Percentiles rank a stretch among this genome's conserved stretches.
Evolutionary conservation across 208 protist genomes (phyloP).

Genomic region (Herpetomonas samuelpessoai): DNA sequence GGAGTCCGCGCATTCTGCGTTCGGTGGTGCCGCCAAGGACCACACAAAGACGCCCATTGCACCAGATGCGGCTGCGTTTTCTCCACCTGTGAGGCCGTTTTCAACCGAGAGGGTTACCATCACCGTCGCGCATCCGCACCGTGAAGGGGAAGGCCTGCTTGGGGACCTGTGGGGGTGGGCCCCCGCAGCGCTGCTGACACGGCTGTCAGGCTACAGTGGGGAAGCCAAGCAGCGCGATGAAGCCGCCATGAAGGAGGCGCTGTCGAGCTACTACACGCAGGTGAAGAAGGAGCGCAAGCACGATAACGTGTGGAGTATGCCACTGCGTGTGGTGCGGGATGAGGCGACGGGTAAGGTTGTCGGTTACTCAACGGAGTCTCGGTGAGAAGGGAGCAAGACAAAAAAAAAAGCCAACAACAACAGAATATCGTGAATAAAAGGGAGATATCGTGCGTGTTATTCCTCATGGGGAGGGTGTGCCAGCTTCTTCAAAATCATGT

Average conservation of each 20-base stretch:
- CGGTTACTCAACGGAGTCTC: conserved; percentile 25
- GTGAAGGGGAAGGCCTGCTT: background rate
- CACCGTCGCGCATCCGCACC: background rate
- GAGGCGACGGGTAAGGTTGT: conserved; percentile 21
- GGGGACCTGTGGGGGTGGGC: background rate
- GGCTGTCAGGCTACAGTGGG: background rate
- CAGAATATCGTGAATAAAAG: no score
- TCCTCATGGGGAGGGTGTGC: no score
- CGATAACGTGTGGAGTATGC: conserved; percentile 20
- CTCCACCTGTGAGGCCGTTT: conserved; percentile 32
- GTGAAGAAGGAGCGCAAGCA: conserved; percentile 6
- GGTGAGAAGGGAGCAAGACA: no score
- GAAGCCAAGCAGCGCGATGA: background rate
- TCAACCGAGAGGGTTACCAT: background rate
- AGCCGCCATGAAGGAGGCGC: background rate
- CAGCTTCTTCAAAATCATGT: no score
- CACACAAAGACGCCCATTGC: no score
- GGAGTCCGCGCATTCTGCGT: no score
- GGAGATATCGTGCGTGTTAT: no score
- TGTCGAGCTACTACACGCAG: background rate
- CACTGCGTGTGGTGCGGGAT: conserved; percentile 35
- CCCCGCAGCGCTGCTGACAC: background rate
- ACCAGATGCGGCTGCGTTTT: no score
- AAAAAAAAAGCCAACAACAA: no score
- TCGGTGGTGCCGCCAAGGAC: no score